Evolutionary conservation across 129 eudicot genomes (phyloP).

Genomic region (Scalesia atractyloides): DNA sequence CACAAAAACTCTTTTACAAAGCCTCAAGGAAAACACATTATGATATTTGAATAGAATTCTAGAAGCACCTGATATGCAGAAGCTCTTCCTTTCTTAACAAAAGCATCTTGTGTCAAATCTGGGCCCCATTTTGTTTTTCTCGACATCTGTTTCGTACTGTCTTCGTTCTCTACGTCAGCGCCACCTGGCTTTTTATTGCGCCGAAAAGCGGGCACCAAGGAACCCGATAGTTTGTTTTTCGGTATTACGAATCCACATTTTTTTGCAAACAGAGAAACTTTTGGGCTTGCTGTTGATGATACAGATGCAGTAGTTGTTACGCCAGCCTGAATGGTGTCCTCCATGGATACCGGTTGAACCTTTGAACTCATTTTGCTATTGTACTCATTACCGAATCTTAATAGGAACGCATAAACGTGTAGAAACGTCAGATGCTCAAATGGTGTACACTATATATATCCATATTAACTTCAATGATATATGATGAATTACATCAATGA

Average conservation of each 20-base stretch:
- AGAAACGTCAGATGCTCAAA: slow-evolving; percentile 7
- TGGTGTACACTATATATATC: not conserved
- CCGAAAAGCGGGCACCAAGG: slow-evolving; percentile 67
- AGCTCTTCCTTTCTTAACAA: slow-evolving; percentile 83
- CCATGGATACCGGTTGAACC: slow-evolving; percentile 52
- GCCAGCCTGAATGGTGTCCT: slow-evolving; percentile 39
- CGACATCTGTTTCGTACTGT: slow-evolving; percentile 48
- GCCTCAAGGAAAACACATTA: not conserved
- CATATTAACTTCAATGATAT: not conserved
- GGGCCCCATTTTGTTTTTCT: slow-evolving; percentile 98
- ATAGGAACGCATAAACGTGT: not conserved
- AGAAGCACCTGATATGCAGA: slow-evolving; percentile 87
- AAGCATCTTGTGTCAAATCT: slow-evolving; percentile 73
- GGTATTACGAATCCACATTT: slow-evolving; percentile 93
- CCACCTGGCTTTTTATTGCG: slow-evolving; percentile 65
- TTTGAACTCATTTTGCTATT: slow-evolving; percentile 56
- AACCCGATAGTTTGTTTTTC: slow-evolving; percentile 88
- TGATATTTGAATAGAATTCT: slow-evolving; percentile 4
- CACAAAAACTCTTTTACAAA: slow-evolving; percentile 13
- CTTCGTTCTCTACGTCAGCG: slow-evolving; percentile 48
- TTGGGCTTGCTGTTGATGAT: slow-evolving; percentile 53
- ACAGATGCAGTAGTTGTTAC: slow-evolving; percentile 44
- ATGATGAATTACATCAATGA: no score
- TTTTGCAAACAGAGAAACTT: slow-evolving; percentile 61
- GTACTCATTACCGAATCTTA: slow-evolving; percentile 27